Percentiles rank a stretch among this genome's conserved stretches.
Evolutionary conservation across 495 filamentous ascomycete species (phyloP).

Genomic region (Echria macrotheca): DNA sequence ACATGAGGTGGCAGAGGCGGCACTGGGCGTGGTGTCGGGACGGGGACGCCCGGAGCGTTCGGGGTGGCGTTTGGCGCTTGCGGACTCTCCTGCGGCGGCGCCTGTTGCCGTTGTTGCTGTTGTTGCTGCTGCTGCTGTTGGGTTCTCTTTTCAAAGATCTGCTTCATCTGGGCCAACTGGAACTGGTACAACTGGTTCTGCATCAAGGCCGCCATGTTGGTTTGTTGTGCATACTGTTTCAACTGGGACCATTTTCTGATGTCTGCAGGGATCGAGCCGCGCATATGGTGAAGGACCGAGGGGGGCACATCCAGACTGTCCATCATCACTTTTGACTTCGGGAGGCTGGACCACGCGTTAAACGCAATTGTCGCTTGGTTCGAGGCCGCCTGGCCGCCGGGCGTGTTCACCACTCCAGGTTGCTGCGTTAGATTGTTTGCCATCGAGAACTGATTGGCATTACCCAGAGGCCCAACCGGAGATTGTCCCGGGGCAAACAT

Average conservation of each 20-base stretch:
- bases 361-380: no score
- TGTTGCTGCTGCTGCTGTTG: constrained; percentile 3
- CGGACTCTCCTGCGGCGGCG: no score
- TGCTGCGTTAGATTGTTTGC: constrained; percentile 15
- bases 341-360: no score
- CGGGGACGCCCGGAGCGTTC: not conserved
- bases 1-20: not conserved
- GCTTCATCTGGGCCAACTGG: constrained; percentile 21
- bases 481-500: constrained; percentile 20
- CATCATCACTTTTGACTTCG: constrained; percentile 29
- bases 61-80: not conserved
- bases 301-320: constrained; percentile 35
- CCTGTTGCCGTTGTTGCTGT: constrained; percentile 11
- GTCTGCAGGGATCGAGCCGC: constrained; percentile 44
- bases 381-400: no score
- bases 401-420: constrained; percentile 8
- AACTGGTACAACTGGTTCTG: constrained; percentile 53
- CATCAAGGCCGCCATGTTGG: constrained; percentile 31
- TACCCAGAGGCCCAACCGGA: constrained; percentile 13
- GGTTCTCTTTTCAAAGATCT: not conserved
- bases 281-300: constrained; percentile 21
- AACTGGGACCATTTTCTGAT: constrained; percentile 69
- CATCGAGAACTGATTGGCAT: constrained; percentile 18
- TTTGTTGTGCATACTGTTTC: constrained; percentile 54
- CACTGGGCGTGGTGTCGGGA: not conserved